Percentiles rank a stretch among this genome's conserved stretches.
Evolutionary conservation across 2,329 filamentous ascomycete genomes (phyloP).

Genomic region (Gnomoniopsis sp.): DNA sequence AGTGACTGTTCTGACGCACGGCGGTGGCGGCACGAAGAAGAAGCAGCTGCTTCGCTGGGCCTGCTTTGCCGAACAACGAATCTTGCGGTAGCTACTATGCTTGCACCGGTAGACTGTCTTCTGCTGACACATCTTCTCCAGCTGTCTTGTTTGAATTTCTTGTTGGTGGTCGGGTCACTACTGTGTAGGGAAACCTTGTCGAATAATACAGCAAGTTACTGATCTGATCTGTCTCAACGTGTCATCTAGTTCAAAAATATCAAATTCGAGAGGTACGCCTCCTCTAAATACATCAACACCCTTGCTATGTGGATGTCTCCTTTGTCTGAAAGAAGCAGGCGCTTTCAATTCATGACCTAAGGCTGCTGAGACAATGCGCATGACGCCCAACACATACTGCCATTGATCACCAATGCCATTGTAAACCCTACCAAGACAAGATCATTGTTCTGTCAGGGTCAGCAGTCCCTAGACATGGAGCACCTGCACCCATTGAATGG

Average conservation of each 20-base stretch:
- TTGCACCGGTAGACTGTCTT: neutral
- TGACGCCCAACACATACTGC: neutral
- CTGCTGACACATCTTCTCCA: neutral
- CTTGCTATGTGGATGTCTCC: neutral
- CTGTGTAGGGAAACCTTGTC: neutral
- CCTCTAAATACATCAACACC: neutral
- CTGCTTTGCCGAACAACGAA: neutral
- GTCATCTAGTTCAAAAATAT: neutral
- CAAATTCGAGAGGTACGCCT: neutral
- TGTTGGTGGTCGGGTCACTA: neutral
- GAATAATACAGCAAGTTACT: neutral
- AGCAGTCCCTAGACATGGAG: too few relatives aligned
- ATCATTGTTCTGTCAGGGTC: neutral
- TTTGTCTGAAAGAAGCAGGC: neutral
- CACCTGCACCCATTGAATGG: neutral
- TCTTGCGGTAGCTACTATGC: neutral
- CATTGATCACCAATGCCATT: neutral
- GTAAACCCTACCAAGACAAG: neutral
- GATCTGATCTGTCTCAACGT: neutral
- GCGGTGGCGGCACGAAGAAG: neutral
- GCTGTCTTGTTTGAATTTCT: neutral
- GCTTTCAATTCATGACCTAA: neutral
- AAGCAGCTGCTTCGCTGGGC: neutral
- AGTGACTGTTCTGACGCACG: neutral
- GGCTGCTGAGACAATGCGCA: neutral